Percentiles rank a stretch among this genome's conserved stretches.
Conservation (phyloP, 257 asterid genomes). For the Fraxinus pennsylvanica region DNA sequence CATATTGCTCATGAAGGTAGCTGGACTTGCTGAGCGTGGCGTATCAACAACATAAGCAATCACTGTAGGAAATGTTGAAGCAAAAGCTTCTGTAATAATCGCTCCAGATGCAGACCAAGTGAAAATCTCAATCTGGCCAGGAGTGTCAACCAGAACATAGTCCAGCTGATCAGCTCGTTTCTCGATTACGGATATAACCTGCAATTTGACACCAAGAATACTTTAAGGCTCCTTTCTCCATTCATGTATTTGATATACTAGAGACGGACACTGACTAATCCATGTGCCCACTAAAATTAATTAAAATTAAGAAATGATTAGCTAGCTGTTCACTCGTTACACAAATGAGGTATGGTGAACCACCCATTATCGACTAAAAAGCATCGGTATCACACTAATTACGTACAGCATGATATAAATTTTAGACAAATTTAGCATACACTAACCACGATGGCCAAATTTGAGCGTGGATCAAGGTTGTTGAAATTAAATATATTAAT, state of each 20-base stretch:
- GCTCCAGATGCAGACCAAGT: constrained; percentile 99
- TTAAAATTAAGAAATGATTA: neutral
- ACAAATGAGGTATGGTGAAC: neutral
- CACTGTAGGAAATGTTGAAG: constrained; percentile 96
- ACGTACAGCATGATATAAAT: neutral
- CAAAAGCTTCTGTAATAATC: constrained; percentile 93
- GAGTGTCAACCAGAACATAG: constrained; percentile 95
- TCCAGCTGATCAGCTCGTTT: constrained; percentile 89
- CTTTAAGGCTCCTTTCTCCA: neutral
- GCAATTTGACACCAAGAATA: constrained; percentile 22
- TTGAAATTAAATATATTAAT: neutral
- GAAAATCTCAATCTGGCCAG: constrained; percentile 97
- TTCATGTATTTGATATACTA: neutral
- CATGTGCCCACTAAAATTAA: too few species aligned
- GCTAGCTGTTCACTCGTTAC: neutral
- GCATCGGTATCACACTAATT: neutral
- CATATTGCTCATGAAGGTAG: constrained; percentile 99
- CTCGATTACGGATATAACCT: constrained; percentile 83
- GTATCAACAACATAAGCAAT: constrained; percentile 89
- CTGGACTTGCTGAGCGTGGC: constrained; percentile 83
- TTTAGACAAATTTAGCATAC: neutral
- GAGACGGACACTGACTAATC: neutral
- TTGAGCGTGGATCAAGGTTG: constrained; percentile 13
- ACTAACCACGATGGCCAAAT: constrained; percentile 6
- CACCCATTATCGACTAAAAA: neutral